A percentile compares a stretch with the other conserved stretches of the same genome.
These are phyloP conservation scores for Didymellaceae sp. DNA, from an alignment of 2,329 filamentous ascomycete species.

Conservation along the genomic window DNA sequence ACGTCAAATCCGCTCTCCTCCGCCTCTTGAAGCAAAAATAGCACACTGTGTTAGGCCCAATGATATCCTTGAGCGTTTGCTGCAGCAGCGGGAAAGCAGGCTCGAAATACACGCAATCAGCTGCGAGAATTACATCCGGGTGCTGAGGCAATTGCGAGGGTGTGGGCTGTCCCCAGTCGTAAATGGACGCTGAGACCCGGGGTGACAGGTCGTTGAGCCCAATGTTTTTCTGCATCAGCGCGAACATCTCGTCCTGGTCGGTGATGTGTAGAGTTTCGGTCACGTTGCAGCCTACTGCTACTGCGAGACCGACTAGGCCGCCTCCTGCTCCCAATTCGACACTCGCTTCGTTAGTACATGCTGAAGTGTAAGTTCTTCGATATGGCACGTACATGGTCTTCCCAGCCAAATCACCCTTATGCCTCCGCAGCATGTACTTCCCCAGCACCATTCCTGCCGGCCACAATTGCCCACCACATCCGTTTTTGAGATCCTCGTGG, in stretches of 20 bases:
- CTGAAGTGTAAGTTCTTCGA: conserved; percentile 9
- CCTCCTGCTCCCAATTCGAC: conserved; percentile 92
- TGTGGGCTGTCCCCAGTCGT: conserved; percentile 73
- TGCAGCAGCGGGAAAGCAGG: conserved; percentile 89
- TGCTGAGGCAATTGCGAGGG: conserved; percentile 56
- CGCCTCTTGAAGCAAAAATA: conserved; percentile 97
- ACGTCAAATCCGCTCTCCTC: conserved; percentile 69
- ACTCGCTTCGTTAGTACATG: conserved; percentile 55
- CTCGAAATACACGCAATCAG: conserved; percentile 97
- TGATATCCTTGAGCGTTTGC: conserved; percentile 75
- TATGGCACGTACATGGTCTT: conserved; percentile 72
- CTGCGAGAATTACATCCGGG: conserved; percentile 86
- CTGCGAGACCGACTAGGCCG: conserved; percentile 76
- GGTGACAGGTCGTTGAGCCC: conserved; percentile 73
- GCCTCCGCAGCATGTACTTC: conserved; percentile 82
- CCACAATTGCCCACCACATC: conserved; percentile 94
- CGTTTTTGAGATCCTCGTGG: conserved; percentile 83
- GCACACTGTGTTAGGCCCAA: conserved; percentile 70
- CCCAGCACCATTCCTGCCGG: conserved; percentile 88
- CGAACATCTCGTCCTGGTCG: conserved; percentile 85
- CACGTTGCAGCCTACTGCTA: conserved; percentile 61
- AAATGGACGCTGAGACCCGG: conserved; percentile 69
- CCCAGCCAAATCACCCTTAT: conserved; percentile 65
- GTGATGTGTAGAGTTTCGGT: conserved; percentile 76
- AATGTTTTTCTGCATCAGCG: conserved; percentile 87